phyloP scores from a whole-genome alignment of 768 basidiomycete genomes.

The Suillus luteus region DNA sequence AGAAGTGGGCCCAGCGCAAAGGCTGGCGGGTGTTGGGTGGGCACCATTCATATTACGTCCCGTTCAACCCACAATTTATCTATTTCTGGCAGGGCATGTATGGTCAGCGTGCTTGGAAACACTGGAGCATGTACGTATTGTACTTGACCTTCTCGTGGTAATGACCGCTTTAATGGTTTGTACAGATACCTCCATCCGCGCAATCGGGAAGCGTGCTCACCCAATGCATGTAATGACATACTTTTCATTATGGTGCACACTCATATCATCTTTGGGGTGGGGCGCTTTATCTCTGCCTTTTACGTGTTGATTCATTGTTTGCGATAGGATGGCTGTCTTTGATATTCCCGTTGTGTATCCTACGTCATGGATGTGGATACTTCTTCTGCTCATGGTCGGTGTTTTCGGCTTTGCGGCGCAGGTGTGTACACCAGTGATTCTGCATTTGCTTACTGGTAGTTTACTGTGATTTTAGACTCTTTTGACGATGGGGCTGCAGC shows the following conservation, averaged over 20 bases:
- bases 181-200: constrained; percentile 55
- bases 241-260: constrained; percentile 60
- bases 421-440: constrained; percentile 12
- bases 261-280: constrained; percentile 13
- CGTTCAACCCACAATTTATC: constrained; percentile 3
- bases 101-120: constrained; percentile 60
- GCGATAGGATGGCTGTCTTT: constrained; percentile 17
- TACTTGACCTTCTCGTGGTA: no score
- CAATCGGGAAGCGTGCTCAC: constrained; percentile 76
- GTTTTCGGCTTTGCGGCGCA: constrained; percentile 19
- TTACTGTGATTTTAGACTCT: constrained; percentile 39
- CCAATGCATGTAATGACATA: constrained; percentile 71
- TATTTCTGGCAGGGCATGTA: constrained; percentile 40
- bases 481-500: constrained; percentile 61
- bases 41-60: not conserved
- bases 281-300: not conserved
- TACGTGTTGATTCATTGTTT: not conserved
- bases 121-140: constrained; percentile 66
- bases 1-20: constrained; percentile 32
- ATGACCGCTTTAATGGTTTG: not conserved
- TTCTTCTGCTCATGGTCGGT: constrained; percentile 19
- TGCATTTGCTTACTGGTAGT: not conserved
- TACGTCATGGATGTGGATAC: constrained; percentile 20
- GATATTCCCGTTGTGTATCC: constrained; percentile 19
- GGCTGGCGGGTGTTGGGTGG: constrained; percentile 64